These are phyloP conservation scores for Wickerhamomyces kurtzmanii DNA, from an alignment of 805 yeast genomes.

Conservation along the genomic window DNA sequence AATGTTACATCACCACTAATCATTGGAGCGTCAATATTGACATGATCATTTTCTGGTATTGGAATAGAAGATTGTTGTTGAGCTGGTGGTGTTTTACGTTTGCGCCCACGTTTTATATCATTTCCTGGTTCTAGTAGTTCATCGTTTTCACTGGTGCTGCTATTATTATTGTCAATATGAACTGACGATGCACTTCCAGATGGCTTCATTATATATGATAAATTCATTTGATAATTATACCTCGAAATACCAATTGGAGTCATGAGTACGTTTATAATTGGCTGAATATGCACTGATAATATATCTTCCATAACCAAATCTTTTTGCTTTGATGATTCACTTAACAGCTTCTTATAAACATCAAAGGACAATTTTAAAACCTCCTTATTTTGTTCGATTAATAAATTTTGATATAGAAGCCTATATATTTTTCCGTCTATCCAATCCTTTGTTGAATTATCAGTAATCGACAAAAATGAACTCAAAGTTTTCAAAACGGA, in stretches of 20 bases:
- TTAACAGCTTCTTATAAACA: slow-evolving; percentile 49
- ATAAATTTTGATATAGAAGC: slow-evolving; percentile 73
- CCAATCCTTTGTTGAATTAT: slow-evolving; percentile 55
- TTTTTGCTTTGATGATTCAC: slow-evolving; percentile 26
- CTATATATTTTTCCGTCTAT: slow-evolving; percentile 65
- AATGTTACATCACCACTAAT: slow-evolving; percentile 84
- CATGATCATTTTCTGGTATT: slow-evolving; percentile 44
- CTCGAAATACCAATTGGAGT: slow-evolving; percentile 95
- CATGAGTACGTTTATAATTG: slow-evolving; percentile 60
- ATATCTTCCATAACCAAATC: slow-evolving; percentile 38
- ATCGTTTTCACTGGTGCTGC: slow-evolving; percentile 8
- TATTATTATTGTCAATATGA: slow-evolving; percentile 10
- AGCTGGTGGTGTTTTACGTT: slow-evolving; percentile 29
- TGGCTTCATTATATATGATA: slow-evolving; percentile 66
- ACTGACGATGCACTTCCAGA: slow-evolving; percentile 37
- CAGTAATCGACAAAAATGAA: slow-evolving; percentile 59
- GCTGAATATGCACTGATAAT: slow-evolving; percentile 46
- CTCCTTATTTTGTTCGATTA: slow-evolving; percentile 80
- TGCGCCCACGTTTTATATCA: slow-evolving; percentile 28
- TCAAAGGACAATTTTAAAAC: slow-evolving; percentile 53
- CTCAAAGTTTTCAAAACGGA: slow-evolving; percentile 75
- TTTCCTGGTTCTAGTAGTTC: slow-evolving; percentile 3
- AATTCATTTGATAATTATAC: slow-evolving; percentile 76
- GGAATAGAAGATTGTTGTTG: slow-evolving; percentile 30
- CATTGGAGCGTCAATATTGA: slow-evolving; percentile 91